Conservation (phyloP, 169 alveolate species). For the Eimeria necatrix region DNA sequence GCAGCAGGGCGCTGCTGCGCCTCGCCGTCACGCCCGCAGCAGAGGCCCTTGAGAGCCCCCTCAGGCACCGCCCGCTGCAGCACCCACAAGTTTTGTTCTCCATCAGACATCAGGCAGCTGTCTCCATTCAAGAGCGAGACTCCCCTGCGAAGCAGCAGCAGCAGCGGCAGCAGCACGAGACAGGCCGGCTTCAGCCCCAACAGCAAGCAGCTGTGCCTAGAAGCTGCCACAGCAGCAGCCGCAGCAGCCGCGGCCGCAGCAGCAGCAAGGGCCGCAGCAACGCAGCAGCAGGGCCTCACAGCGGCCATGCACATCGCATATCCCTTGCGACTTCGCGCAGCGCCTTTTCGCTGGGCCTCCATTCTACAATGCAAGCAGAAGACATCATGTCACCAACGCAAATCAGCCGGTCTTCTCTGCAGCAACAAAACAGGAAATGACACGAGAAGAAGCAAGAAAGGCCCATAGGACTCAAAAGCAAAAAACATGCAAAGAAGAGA, state of each 20-base stretch:
- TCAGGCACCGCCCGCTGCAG: conserved; percentile 6
- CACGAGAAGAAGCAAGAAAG: neutral
- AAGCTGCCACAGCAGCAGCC: neutral
- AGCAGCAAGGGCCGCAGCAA: neutral
- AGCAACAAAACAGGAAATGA: neutral
- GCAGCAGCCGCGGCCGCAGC: neutral
- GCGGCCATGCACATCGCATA: conserved; percentile 38
- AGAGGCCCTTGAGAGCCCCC: neutral
- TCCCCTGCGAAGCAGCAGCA: neutral
- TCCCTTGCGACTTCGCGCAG: conserved; percentile 34
- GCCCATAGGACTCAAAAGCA: neutral
- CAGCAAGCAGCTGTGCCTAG: neutral
- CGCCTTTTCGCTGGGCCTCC: neutral
- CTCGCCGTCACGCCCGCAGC: neutral
- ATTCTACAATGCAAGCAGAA: conserved; percentile 18
- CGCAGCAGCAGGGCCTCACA: conserved; percentile 3
- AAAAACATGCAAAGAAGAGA: no score
- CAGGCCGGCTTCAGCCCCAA: neutral
- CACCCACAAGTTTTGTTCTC: conserved; percentile 31
- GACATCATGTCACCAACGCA: conserved; percentile 34
- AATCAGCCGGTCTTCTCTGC: conserved; percentile 30
- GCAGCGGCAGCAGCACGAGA: neutral
- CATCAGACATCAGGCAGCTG: conserved; percentile 36
- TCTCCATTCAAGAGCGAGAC: conserved; percentile 23
- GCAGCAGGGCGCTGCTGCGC: neutral